These are phyloP conservation scores for Entophlyctis luteolus DNA, from an alignment of 192 early-diverging fungal genomes.

Conservation along the genomic window DNA sequence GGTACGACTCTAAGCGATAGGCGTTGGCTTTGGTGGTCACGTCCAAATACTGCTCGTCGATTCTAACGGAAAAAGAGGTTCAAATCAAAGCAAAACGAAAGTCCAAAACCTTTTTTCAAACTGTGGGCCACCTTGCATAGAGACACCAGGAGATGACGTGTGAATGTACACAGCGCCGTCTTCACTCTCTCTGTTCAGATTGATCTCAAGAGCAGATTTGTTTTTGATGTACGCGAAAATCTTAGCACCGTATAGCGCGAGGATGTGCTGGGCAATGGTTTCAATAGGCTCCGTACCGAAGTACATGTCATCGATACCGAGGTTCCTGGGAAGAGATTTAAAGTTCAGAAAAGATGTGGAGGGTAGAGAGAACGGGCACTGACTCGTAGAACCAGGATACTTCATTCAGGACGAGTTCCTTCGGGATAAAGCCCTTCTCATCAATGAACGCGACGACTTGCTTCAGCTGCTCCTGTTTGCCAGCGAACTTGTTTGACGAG, in stretches of 20 bases:
- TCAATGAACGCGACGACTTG: slow-evolving; percentile 79
- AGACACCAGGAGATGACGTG: slow-evolving; percentile 88
- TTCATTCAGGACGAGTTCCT: slow-evolving; percentile 82
- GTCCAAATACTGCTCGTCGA: slow-evolving; percentile 90
- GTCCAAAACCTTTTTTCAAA: slow-evolving; percentile 58
- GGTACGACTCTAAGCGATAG: slow-evolving; percentile 92
- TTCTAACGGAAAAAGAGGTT: slow-evolving; percentile 46
- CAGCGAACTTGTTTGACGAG: slow-evolving; percentile 77
- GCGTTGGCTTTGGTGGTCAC: slow-evolving; percentile 60
- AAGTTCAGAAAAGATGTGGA: slow-evolving; percentile 8
- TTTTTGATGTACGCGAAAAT: slow-evolving; percentile 87
- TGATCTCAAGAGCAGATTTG: slow-evolving; percentile 74
- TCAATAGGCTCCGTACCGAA: slow-evolving; percentile 88
- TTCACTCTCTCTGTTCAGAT: slow-evolving; percentile 85
- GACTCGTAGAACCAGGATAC: slow-evolving; percentile 95
- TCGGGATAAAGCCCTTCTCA: slow-evolving; percentile 85
- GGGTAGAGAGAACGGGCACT: slow-evolving; percentile 10
- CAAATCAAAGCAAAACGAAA: not conserved
- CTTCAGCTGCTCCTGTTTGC: slow-evolving; percentile 87
- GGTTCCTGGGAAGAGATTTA: slow-evolving; percentile 55
- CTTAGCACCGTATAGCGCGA: slow-evolving; percentile 93
- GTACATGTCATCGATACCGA: slow-evolving; percentile 98
- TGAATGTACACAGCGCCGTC: slow-evolving; percentile 94
- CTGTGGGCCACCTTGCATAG: slow-evolving; percentile 77
- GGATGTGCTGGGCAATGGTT: slow-evolving; percentile 91